Evolutionary conservation across 129 eudicot species (phyloP), one percentile per base, ranked within the genome.

Genomic region (Lactuca sativa): DNA sequence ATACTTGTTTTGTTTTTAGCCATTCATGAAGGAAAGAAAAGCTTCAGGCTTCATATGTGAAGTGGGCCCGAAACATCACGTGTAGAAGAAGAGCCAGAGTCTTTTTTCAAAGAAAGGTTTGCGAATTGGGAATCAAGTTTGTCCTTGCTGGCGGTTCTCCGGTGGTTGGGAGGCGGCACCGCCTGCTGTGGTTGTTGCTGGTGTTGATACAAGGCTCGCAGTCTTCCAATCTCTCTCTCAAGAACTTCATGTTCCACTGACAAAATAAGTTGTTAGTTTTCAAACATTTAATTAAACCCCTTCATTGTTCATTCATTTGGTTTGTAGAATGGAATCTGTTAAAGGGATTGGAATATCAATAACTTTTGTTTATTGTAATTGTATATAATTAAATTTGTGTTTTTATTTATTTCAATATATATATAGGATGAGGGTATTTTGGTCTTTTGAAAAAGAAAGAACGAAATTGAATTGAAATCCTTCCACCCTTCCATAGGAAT

Each of bases 241-340:
- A 93, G 41, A 51, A 93, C 98, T 76, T 93, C 98, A 79, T 93
- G 97, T 73, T 93, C 98, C 90, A 93, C 98, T 77, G 65, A 52
- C 10, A 69, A 61, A 60, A 60, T 57, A 76, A 48, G 56, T 67
- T 33, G 74, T 75, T 67, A 67, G 70, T 44, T 74, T 73, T 44
- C 10, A 48, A 11, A 10, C 13, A 43, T 8, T 43, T 43, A 2
- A 25, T 25, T 25, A 0, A 25, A 25, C 30, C 30, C 30, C 30
- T 25, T 25, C 30, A 25, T 25, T 25, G 1, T 25, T 25, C 30
- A 25, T 25, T 25, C 30, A 25, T 25, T 25, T 25, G 30, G 30
- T 25, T 25, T 25, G 30, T 25, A 25, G 30, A 25, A 25, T 25
- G 2, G 2, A 25, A 25, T 25, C 30, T 25, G 1, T 25, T 25